phyloP scores from a whole-genome alignment of 352 stramenopile species.

The Phytophthora aleatoria region DNA sequence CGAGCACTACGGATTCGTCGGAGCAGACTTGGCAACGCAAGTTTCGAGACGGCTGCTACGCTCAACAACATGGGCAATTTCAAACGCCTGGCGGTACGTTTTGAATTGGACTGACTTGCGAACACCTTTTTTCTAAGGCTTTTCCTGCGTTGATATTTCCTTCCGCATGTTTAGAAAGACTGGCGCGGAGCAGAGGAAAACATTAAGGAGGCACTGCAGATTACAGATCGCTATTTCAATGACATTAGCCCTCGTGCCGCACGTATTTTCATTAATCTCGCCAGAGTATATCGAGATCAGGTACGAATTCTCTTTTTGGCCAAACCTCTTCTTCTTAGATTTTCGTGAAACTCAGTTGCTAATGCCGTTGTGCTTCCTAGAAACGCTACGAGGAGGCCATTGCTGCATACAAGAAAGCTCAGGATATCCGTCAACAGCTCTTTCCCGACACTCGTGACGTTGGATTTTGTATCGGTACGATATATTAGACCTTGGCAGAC shows the following conservation, averaged over 20 bases:
- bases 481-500: background rate
- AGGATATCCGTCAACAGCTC: conserved; percentile 75
- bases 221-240: conserved; percentile 80
- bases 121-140: conserved; percentile 5
- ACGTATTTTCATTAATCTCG: conserved; percentile 80
- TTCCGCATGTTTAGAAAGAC: conserved; percentile 48
- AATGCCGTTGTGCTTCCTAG: conserved; percentile 19
- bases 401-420: conserved; percentile 64
- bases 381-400: conserved; percentile 77
- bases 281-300: conserved; percentile 79
- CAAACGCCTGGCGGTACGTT: conserved; percentile 67
- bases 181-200: conserved; percentile 68
- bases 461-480: conserved; percentile 74
- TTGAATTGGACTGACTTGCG: background rate
- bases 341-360: background rate
- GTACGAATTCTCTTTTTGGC: conserved; percentile 19
- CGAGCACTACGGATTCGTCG: conserved; percentile 71
- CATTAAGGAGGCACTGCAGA: conserved; percentile 78
- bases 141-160: background rate
- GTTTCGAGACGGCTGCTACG: conserved; percentile 78
- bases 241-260: conserved; percentile 73
- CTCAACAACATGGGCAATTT: conserved; percentile 88
- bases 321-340: background rate
- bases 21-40: conserved; percentile 73
- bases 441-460: conserved; percentile 79